Evolutionary conservation across 1,139 yeast genomes (phyloP).

Genomic region (Kodamaea ohmeri): DNA sequence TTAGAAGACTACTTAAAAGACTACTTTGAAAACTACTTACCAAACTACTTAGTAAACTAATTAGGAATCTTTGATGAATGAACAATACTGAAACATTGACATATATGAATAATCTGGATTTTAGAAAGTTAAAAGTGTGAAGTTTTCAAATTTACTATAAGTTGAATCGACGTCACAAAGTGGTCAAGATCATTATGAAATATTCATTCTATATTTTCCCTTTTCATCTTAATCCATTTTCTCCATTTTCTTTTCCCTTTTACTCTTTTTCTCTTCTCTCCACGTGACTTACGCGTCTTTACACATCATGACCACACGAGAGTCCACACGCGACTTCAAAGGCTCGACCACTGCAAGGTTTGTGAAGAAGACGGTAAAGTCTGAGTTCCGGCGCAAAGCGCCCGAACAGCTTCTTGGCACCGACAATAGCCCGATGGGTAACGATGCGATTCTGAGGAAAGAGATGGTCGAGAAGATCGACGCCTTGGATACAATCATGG

Average conservation of each 20-base stretch:
- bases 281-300: conserved; percentile 2
- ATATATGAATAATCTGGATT: too few species aligned
- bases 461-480: conserved; percentile 57
- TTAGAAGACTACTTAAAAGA: too few species aligned
- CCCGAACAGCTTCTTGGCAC: conserved; percentile 18
- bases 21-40: too few species aligned
- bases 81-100: too few species aligned
- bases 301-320: background rate
- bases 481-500: conserved; percentile 72
- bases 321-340: conserved; percentile 24
- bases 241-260: background rate
- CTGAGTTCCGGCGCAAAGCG: conserved; percentile 17
- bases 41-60: too few species aligned
- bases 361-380: conserved; percentile 39
- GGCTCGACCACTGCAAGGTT: conserved; percentile 58
- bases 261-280: background rate
- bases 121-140: too few species aligned
- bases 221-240: background rate
- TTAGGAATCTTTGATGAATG: too few species aligned
- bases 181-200: too few species aligned
- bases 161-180: too few species aligned
- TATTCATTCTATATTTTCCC: background rate
- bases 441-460: conserved; percentile 35
- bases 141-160: too few species aligned
- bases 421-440: conserved; percentile 37